Evolutionary conservation across 2,329 filamentous ascomycete genomes (phyloP), one percentile per base, ranked within the genome.

Genomic region (Diaporthe helianthi): DNA sequence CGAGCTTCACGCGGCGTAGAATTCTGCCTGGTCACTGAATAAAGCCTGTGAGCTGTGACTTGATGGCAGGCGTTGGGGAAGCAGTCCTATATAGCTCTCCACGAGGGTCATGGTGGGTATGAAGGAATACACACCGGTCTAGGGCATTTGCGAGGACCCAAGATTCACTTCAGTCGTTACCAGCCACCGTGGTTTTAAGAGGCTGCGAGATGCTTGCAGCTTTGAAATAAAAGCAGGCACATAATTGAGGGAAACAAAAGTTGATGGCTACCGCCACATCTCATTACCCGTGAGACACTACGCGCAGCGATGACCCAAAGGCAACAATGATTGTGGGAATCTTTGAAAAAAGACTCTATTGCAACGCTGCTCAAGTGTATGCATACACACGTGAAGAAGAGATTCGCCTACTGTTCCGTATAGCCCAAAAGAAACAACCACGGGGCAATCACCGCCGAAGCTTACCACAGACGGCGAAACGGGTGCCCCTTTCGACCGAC

Each of bases 151-250:
- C 19, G 15, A 24, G 58, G 58, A 10, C 44, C 29, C 13, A 26
- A 15, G 26, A 19, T 47, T 47, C 41, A 24, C 44, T 12, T 41
- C 58, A 61, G 58, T 63, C 58, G 15, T 49, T 63, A 63, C 58
- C 44, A 49, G 44, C 17, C 31, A n/a, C 2, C 44, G n/a, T 63
- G 58, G 58, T 10, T 63, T 4, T 17, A 9, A 26, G 58, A 47
- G 29, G 9, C 24, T 22, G 22, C 2, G 19, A 61, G 41, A 31
- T 12, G 44, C 31, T 24, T 10, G 12, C 7, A 17, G 12, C 12
- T 22, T 12, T 8, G 10, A 17, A 4, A 24, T 49, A 19, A 13
- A 36, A 24, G 3, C 13, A 33, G 58, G 15, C 29, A 36, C 8
- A 10, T 24, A 36, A 33, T 63, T 49, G 29, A 26, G 22, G 29